Evolutionary conservation across 768 basidiomycete species (phyloP), one percentile per base, ranked within the genome.

Genomic region (Sarcomyxa edulis): DNA sequence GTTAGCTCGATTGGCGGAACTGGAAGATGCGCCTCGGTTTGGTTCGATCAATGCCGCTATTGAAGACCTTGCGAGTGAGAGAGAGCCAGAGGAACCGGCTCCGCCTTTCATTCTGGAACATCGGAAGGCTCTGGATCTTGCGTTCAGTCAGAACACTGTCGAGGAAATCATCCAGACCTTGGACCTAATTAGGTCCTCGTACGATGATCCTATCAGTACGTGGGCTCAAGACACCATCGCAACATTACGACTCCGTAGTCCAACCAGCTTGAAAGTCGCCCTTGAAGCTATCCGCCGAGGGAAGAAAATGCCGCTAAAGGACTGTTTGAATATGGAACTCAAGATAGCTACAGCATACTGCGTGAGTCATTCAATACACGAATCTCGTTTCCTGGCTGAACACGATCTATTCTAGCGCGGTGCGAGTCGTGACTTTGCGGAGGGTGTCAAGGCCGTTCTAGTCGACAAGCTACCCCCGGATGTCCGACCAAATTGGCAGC

Each of bases 241-340:
- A 10, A 63, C 65, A 22, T 62, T 99, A 41, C 65, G 75, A 27
- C 47, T 72, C 48, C 77, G 90, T 28, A 93, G 92, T 60, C 95
- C 95, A 8, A 96, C 94, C 1, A 93, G 91, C 49, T 70, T 97
- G 48, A 89, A 88, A 56, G 84, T 98, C 24, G 77, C 94, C n/a
- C 68, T 98, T 15, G 64, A 72, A 49, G 87, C 89, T 1, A 74
- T 93, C 39, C 78, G 84, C 32, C 64, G 65, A 42, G 93, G 90
- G n/a, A 76, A 68, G 49, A 60, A 62, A 2, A 60, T 81, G 68
- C 55, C 71, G 2, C 66, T 98, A 27, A 64, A 69, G 5, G 69
- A 85, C 41, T 78, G 77, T 1, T 65, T 98, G 43, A 65, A 84
- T 47, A 90, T 86, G 80, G 95, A 98, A 54, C 67, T 93, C 47